Evolutionary conservation across 2,329 filamentous ascomycete species (phyloP).

Genomic region (Trichoderma harzianum): DNA sequence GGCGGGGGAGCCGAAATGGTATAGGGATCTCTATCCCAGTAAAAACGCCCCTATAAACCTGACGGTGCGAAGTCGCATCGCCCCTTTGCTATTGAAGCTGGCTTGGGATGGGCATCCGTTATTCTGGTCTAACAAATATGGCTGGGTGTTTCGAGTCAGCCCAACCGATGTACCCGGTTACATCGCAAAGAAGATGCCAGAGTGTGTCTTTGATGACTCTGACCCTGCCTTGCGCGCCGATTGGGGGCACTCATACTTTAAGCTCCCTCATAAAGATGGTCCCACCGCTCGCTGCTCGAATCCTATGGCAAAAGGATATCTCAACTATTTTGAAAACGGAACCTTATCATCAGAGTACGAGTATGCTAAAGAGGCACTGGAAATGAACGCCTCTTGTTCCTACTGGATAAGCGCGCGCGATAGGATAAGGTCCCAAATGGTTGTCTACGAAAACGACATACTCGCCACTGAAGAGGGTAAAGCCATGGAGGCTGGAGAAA

Average conservation of each 20-base stretch:
- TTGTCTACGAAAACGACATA: conserved; percentile 74
- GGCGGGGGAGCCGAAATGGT: conserved; percentile 94
- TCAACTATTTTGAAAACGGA: conserved; percentile 87
- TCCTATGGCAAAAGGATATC: conserved; percentile 87
- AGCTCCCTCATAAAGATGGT: conserved; percentile 94
- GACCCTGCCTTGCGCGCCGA: conserved; percentile 65
- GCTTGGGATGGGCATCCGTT: conserved; percentile 88
- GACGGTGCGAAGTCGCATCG: conserved; percentile 82
- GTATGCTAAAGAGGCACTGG: conserved; percentile 89
- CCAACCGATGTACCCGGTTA: conserved; percentile 61
- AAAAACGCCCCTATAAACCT: conserved; percentile 67
- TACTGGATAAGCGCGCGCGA: conserved; percentile 98
- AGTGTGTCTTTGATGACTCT: conserved; percentile 77
- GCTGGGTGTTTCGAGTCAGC: conserved; percentile 86
- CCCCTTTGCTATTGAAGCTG: conserved; percentile 77
- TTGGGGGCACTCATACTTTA: conserved; percentile 69
- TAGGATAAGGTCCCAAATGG: conserved; percentile 91
- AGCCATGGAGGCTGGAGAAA: conserved; percentile 20
- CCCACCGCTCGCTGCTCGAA: conserved; percentile 79
- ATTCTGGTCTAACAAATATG: conserved; percentile 88
- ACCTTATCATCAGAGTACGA: conserved; percentile 80
- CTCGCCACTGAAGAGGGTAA: conserved; percentile 1
- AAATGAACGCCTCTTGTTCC: conserved; percentile 98
- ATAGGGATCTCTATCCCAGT: conserved; percentile 80
- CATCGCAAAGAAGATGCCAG: conserved; percentile 64